Evolutionary conservation across 441 rosid species (phyloP), one percentile per base, ranked within the genome.

Genomic region (Dalechampia spathulata): DNA sequence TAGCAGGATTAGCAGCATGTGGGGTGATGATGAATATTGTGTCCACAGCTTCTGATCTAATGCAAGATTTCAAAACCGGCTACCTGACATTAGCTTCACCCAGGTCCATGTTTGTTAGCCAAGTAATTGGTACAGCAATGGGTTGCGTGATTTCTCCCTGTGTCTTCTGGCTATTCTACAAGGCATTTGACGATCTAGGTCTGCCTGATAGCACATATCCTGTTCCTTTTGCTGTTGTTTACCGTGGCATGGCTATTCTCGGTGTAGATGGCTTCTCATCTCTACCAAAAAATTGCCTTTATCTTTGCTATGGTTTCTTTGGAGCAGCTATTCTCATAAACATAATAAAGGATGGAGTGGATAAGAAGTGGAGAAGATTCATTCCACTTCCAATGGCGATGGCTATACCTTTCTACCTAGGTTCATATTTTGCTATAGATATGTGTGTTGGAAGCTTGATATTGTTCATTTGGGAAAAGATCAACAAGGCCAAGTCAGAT

Each of bases 301-400:
- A 28, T 41, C 60, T 56, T 7, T 56, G 60, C 15, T 56, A 56
- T 26, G 45, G 60, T 42, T 56, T 56, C 49, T 56, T 56, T 30
- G 41, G 28, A 13, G 60, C 50, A 12, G 50, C 60, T 6, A 5
- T 56, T 30, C 14, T 28, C 4, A 43, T 56, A 19, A 56, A 56
- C 30, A 13, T 26, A 30, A 43, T 56, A 7, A 56, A 43, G 20
- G 60, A 43, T 44, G 7, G 26, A 19, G 9, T 44, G 30, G 50
- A 30, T 8, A 44, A 56, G 41, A 56, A 30, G 40, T 43, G 60
- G 60, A 39, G 60, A 36, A 56, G 60, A 26, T 44, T 56, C 15
- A 11, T 56, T 56, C 60, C 60, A 13, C 41, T 43, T 43, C 60
- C 60, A 56, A 56, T 56, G 60, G 60, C 60, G 15, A 56, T 56